These are phyloP conservation scores for Metschnikowia borealis DNA, from an alignment of 805 yeast genomes.

Conservation along the genomic window DNA sequence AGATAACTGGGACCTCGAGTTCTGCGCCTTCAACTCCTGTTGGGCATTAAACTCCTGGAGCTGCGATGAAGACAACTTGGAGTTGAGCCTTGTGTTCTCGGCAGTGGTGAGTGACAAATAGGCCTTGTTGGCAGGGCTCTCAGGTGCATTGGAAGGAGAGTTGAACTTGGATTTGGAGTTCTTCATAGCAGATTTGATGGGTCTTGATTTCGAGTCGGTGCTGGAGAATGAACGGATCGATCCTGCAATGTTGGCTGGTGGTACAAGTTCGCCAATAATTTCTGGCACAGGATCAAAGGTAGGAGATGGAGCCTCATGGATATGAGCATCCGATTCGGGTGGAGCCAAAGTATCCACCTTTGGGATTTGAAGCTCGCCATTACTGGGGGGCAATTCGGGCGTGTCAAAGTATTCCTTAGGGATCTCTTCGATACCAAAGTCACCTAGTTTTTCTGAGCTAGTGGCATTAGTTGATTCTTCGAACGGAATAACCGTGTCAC, in stretches of 20 bases:
- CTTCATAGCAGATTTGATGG: slow-evolving; percentile 50
- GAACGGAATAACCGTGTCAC: slow-evolving; percentile 8
- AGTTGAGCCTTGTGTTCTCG: slow-evolving; percentile 72
- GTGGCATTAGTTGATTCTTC: slow-evolving; percentile 3
- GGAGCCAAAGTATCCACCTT: not conserved
- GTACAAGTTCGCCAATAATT: slow-evolving; percentile 20
- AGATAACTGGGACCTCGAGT: slow-evolving; percentile 5
- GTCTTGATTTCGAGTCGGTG: slow-evolving; percentile 23
- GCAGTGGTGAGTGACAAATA: slow-evolving; percentile 71
- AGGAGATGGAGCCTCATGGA: slow-evolving; percentile 7
- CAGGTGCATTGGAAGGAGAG: slow-evolving; percentile 7
- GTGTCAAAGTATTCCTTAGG: slow-evolving; percentile 20
- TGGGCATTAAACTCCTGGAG: slow-evolving; percentile 21
- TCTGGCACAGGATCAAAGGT: slow-evolving; percentile 30
- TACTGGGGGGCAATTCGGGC: slow-evolving; percentile 21
- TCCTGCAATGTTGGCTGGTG: slow-evolving; percentile 21
- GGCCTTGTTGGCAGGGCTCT: slow-evolving; percentile 53
- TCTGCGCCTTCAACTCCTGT: slow-evolving; percentile 8
- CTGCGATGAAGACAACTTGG: slow-evolving; percentile 47
- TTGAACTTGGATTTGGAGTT: slow-evolving; percentile 25
- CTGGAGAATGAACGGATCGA: slow-evolving; percentile 29
- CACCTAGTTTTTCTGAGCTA: slow-evolving; percentile 16
- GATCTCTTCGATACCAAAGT: slow-evolving; percentile 24
- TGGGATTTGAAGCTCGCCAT: not conserved
- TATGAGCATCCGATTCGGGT: not conserved